Percentiles rank a stretch among this genome's conserved stretches.
phyloP scores from a whole-genome alignment of 305 asterid genomes.

The Fraxinus paxiana region DNA sequence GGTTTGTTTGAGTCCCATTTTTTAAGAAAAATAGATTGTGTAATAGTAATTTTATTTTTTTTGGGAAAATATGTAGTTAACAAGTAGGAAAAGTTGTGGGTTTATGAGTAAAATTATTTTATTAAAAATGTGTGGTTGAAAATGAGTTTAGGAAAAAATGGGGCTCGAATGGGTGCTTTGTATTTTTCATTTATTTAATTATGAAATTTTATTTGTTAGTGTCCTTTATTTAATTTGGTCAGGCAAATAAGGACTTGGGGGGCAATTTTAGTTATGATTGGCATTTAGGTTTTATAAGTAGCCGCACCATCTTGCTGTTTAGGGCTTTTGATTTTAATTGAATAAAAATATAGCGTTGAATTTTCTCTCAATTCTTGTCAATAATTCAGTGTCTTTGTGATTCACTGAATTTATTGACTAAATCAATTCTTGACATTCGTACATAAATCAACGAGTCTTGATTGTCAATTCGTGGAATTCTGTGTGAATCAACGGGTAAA shows the following conservation, averaged over 20 bases:
- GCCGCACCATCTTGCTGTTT: background rate
- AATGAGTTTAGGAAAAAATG: background rate
- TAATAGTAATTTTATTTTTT: background rate
- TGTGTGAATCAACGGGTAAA: background rate
- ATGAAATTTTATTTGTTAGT: background rate
- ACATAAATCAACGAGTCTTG: background rate
- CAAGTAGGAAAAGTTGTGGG: background rate
- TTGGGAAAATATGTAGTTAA: background rate
- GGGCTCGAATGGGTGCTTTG: background rate
- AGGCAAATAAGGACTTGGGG: background rate
- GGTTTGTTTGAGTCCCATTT: background rate
- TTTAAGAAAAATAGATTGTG: background rate
- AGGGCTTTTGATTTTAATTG: background rate
- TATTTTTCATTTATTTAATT: background rate
- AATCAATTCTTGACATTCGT: background rate
- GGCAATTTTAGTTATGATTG: background rate
- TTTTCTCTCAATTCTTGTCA: background rate
- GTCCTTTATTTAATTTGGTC: background rate
- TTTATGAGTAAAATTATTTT: background rate
- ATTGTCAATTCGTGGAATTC: background rate
- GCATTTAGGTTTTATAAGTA: background rate
- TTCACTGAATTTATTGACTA: background rate
- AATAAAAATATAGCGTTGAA: background rate
- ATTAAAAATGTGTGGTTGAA: background rate
- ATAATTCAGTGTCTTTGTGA: background rate